phyloP scores from a whole-genome alignment of 2,329 filamentous ascomycete genomes.

The Ceratocystis alfenasii region DNA sequence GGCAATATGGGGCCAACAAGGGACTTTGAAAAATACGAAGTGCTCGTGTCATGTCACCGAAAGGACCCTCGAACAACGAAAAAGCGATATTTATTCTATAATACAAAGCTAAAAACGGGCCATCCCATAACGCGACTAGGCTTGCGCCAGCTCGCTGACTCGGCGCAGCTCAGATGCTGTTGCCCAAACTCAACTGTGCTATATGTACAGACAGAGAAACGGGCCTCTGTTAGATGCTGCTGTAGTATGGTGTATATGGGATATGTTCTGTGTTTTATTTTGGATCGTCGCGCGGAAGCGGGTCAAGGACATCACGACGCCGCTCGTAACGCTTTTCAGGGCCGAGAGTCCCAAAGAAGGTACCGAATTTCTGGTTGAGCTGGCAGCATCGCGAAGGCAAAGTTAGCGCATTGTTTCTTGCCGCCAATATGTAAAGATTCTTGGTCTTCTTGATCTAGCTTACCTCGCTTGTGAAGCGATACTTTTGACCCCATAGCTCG shows the following conservation, averaged over 20 bases:
- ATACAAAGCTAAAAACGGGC: background rate
- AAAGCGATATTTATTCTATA: background rate
- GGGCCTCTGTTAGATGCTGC: background rate
- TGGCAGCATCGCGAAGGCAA: background rate
- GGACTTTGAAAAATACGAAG: background rate
- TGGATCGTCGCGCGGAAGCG: constrained; percentile 24
- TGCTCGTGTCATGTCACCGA: constrained; percentile 1
- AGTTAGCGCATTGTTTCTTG: background rate
- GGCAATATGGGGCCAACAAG: background rate
- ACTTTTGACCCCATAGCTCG: constrained; percentile 35
- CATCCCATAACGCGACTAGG: background rate
- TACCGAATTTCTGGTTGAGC: constrained; percentile 25
- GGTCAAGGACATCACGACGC: constrained; percentile 29
- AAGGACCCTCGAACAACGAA: background rate
- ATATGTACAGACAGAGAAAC: background rate
- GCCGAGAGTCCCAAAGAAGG: constrained; percentile 33
- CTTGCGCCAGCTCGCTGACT: background rate
- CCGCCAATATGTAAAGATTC: background rate
- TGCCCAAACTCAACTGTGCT: background rate
- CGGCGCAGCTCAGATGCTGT: background rate
- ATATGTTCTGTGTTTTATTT: background rate
- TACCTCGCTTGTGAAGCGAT: constrained; percentile 35
- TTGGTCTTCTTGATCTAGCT: background rate
- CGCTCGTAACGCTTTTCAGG: constrained; percentile 35
- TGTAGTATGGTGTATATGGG: background rate